Base-by-base conservation (phyloP, 1,139 yeast genomes). In the Candida gigantensis region DNA sequence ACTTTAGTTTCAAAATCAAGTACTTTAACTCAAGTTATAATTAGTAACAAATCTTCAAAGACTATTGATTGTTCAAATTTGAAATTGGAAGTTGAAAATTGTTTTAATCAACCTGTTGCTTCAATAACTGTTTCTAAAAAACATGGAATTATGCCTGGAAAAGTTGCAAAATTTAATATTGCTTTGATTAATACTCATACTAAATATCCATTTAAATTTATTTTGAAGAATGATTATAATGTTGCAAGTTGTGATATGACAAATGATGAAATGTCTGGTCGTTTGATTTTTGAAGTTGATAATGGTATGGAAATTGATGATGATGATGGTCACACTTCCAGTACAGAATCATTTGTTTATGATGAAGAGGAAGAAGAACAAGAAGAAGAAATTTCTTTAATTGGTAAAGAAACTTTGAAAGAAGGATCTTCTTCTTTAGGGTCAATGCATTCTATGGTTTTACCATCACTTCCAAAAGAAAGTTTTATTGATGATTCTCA, bases 391-490 rank as follows among this genome's bases (percentile, higher is more conserved):
- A 23, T 14, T 16, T 17, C 8, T 6, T 11, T 13, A 8, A 24
- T 26, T 4, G 26, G 28, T 9, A 20, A 18, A 18, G 19, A 18
- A 18, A 18, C 7, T 18, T 7, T 28, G 3, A 30, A 12, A 19
- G n/a, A 28, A 16, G 21, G n/a, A n/a, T n/a, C n/a, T 24, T 17
- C 10, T 13, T 32, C 24, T 6, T 36, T 20, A 14, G 58, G 58
- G 1, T 60, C 68, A 3, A 45, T 46, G 6, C 62, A 53, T 32
- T 64, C 69, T 1, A 57, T 66, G 47, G 59, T 66, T n/a, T 53
- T 64, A 35, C 71, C 72, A 8, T 43, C 57, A 3, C 53, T 65
- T 36, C 68, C 69, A 13, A 62, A 48, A 37, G 70, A 65, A 41
- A 52, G 40, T 23, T 45, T 30, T n/a, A 32, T 32, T 17, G 46